These are phyloP conservation scores for Trichosanthes truncata DNA, from an alignment of 306 rosid genomes.

Conservation along the genomic window DNA sequence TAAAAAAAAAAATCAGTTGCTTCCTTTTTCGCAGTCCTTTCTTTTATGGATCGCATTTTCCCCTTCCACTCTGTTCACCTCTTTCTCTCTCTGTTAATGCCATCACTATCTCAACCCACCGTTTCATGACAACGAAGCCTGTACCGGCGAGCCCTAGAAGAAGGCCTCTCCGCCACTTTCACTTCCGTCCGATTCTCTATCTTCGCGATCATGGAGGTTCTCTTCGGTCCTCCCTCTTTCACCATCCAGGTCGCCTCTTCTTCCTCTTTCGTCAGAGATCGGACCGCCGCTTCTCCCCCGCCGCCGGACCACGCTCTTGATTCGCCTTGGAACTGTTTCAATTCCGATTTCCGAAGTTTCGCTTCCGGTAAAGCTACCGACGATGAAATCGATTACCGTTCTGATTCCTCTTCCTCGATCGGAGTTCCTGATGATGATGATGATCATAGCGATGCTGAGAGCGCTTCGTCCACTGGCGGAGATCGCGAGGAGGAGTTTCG, in stretches of 20 bases:
- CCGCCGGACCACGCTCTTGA: constrained; percentile 8
- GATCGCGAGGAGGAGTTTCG: constrained; percentile 37
- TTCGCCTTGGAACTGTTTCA: background rate
- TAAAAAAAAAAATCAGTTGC: background rate
- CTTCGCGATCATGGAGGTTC: constrained; percentile 42
- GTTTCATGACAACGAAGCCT: constrained; percentile 54
- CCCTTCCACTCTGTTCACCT: background rate
- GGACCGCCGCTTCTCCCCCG: background rate
- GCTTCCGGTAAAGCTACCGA: constrained; percentile 12
- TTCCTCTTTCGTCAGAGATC: constrained; percentile 9
- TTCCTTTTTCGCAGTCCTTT: background rate
- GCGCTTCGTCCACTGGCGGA: constrained; percentile 19
- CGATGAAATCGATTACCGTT: constrained; percentile 21
- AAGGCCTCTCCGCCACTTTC: background rate
- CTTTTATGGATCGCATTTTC: background rate
- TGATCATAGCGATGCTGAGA: constrained; percentile 44
- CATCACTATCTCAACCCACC: constrained; percentile 8
- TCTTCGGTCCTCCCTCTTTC: constrained; percentile 60
- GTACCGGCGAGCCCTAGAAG: constrained; percentile 32
- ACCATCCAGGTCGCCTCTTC: constrained; percentile 44
- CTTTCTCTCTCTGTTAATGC: background rate
- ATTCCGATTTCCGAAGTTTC: background rate
- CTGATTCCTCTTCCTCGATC: constrained; percentile 71
- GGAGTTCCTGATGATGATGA: constrained; percentile 68
- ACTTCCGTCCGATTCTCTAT: background rate